Evolutionary conservation across 768 basidiomycete species (phyloP).

Genomic region (Mycena capillaripes): DNA sequence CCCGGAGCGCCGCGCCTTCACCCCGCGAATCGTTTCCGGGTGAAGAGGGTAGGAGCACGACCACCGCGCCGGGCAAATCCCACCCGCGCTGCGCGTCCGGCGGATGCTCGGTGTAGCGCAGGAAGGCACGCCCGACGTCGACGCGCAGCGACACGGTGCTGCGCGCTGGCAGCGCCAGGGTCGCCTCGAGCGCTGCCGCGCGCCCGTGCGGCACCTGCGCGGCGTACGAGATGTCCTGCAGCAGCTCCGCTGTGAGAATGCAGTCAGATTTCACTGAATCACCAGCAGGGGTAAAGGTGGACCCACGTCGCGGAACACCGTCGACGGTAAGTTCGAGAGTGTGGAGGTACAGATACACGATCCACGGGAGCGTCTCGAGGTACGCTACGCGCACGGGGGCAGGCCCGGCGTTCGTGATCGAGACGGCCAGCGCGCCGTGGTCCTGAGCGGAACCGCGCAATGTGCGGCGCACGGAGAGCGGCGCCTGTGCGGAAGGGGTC

Average conservation of each 20-base stretch:
- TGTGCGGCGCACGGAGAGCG: constrained; percentile 76
- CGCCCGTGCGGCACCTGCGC: constrained; percentile 77
- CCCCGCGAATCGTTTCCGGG: background rate
- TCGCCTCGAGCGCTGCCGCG: constrained; percentile 83
- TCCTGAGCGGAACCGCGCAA: constrained; percentile 84
- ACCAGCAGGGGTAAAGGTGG: background rate
- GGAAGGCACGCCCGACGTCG: constrained; percentile 70
- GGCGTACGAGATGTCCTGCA: constrained; percentile 76
- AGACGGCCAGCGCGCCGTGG: constrained; percentile 77
- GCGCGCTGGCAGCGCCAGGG: constrained; percentile 77
- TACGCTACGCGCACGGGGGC: constrained; percentile 69
- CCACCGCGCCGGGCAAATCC: constrained; percentile 86
- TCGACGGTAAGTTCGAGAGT: constrained; percentile 71
- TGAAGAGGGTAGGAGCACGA: constrained; percentile 64
- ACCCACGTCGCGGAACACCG: constrained; percentile 61
- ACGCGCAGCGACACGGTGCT: constrained; percentile 75
- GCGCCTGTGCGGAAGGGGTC: constrained; percentile 51
- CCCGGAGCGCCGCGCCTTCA: background rate
- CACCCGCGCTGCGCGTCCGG: constrained; percentile 97
- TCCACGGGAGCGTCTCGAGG: constrained; percentile 95
- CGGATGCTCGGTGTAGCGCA: constrained; percentile 96
- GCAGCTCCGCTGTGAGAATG: constrained; percentile 65
- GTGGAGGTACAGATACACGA: constrained; percentile 89
- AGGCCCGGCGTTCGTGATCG: constrained; percentile 71
- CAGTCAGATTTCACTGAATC: background rate